phyloP scores from a whole-genome alignment of 768 basidiomycete genomes.

The Chalciporus sphaerocephalus region DNA sequence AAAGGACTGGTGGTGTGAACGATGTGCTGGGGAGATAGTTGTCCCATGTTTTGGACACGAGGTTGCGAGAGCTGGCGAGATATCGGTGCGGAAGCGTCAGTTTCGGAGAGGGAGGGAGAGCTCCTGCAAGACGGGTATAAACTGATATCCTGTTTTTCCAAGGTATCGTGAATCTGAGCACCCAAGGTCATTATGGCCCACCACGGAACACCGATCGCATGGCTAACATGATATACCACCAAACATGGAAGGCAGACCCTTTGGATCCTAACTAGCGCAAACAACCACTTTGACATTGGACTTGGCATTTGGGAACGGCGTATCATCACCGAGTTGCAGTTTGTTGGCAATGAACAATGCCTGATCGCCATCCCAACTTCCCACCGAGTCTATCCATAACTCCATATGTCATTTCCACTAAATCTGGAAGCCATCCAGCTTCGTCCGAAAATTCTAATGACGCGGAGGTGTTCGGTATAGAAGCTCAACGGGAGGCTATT shows the following conservation, averaged over 20 bases:
- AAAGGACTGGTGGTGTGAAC: conserved; percentile 14
- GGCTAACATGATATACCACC: background rate
- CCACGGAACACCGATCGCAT: background rate
- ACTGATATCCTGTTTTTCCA: conserved; percentile 31
- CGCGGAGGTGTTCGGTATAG: conserved; percentile 24
- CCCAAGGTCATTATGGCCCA: conserved; percentile 8
- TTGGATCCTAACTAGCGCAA: conserved; percentile 10
- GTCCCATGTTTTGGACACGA: conserved; percentile 3
- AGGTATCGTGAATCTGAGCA: conserved; percentile 9
- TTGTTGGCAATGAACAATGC: background rate
- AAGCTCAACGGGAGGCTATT: conserved; percentile 56
- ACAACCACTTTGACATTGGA: conserved; percentile 2
- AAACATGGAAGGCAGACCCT: conserved; percentile 1
- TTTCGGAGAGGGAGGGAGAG: conserved; percentile 23
- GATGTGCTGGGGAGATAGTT: background rate
- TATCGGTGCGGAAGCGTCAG: conserved; percentile 17
- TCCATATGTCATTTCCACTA: conserved; percentile 19
- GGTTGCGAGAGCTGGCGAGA: conserved; percentile 19
- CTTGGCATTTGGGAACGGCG: background rate
- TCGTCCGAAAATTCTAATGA: background rate
- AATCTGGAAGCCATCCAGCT: too few relatives aligned
- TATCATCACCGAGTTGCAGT: background rate
- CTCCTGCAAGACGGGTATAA: conserved; percentile 21
- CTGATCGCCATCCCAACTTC: conserved; percentile 37
- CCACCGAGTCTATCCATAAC: conserved; percentile 40